Evolutionary conservation across 2,329 filamentous ascomycete species (phyloP), one percentile per base, ranked within the genome.

Genomic region (Taxawa tesnikishii): DNA sequence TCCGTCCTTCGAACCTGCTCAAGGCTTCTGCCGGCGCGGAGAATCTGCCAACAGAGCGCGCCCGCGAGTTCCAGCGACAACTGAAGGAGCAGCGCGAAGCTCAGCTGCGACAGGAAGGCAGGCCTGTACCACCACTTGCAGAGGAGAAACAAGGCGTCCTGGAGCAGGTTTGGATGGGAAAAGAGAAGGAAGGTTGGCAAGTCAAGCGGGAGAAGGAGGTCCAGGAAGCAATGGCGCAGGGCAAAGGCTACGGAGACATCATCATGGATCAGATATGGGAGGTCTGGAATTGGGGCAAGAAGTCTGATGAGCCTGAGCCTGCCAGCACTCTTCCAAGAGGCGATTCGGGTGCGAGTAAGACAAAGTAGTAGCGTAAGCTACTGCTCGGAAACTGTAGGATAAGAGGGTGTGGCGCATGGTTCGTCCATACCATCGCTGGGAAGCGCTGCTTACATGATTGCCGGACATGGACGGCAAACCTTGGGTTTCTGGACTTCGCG

Each of bases 111-210:
- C 49, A 55, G 39, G 53, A 58, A 34, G 49, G 50, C 37, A 50
- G 48, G 39, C 45, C 52, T 30, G 47, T 47, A 36, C 48, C 51
- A 41, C 48, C 48, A 37, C 26, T 31, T 15, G 12, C 34, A 16
- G 10, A 26, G 24, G 26, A 38, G 17, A 35, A 37, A 34, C 32
- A 45, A 38, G 37, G 46, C 4, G 32, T 57, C 23, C 29, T 56
- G 21, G 42, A 51, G 19, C 52, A 48, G 37, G 33, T 58, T 27
- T 58, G 55, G 52, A 38, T 56, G 55, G 53, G 57, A 50, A 35
- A 38, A 6, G 53, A 50, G 28, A 54, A 59, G 43, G 58, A 60
- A 33, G 58, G 54, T 10, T 67, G 63, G 63, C 62, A 59, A 44
- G 41, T 37, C 16, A 45, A 54, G 41, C 42, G 61, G 33, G 39